Conservation (phyloP, 306 rosid species). For the Ziziphus jujuba region DNA sequence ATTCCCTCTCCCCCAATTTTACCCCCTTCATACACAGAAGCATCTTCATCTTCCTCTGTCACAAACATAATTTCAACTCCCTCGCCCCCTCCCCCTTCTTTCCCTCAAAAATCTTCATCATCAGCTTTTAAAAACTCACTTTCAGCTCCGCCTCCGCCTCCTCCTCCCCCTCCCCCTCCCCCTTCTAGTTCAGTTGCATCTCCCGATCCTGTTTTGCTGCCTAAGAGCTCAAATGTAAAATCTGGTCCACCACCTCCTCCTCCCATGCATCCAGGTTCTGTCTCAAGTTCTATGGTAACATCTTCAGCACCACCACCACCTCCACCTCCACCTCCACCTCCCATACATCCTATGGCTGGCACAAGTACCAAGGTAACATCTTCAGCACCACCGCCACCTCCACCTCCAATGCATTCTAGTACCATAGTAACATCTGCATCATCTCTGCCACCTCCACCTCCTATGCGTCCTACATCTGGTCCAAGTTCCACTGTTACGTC, state of each 20-base stretch:
- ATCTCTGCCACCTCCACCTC: slow-evolving; percentile 19
- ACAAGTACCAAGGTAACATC: slow-evolving; percentile 26
- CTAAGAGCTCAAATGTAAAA: slow-evolving; percentile 9
- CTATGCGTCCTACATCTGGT: too few relatives aligned
- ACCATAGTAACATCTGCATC: slow-evolving; percentile 34
- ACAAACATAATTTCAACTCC: slow-evolving; percentile 21
- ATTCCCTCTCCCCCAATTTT: slow-evolving; percentile 45
- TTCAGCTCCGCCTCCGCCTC: slow-evolving; percentile 12
- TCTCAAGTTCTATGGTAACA: slow-evolving; percentile 31
- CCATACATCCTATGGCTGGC: too few relatives aligned
- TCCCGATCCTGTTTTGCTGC: slow-evolving; percentile 15
- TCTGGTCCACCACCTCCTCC: slow-evolving; percentile 52
- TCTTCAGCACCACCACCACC: slow-evolving; percentile 60
- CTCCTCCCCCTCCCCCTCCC: slow-evolving; percentile 19
- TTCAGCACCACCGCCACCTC: slow-evolving; percentile 33
- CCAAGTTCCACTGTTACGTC: slow-evolving; percentile 27
- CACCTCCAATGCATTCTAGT: slow-evolving; percentile 38
- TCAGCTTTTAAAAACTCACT: background rate
- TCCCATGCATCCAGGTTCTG: slow-evolving; percentile 25
- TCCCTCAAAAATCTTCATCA: slow-evolving; percentile 6
- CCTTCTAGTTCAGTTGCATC: slow-evolving; percentile 8
- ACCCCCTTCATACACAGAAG: slow-evolving; percentile 25
- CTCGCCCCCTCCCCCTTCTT: slow-evolving; percentile 9
- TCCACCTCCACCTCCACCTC: slow-evolving; percentile 40
- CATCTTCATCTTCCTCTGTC: slow-evolving; percentile 17